Percentiles rank a stretch among this genome's conserved stretches.
phyloP scores from a whole-genome alignment of 768 basidiomycete species.

The Lactarius deliciosus region DNA sequence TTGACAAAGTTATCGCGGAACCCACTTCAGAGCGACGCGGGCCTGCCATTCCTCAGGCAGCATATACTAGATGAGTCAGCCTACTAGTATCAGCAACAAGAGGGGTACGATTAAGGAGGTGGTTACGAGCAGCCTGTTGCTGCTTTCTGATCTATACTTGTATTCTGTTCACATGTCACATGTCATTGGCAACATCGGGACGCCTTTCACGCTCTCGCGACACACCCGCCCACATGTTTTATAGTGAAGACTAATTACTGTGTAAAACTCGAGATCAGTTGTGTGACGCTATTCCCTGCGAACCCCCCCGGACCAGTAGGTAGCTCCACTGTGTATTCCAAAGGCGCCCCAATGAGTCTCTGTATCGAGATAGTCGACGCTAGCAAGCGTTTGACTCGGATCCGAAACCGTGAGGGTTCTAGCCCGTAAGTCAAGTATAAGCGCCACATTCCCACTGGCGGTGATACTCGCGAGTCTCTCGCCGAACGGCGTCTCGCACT shows the following conservation, averaged over 20 bases:
- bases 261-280: slow-evolving; percentile 3
- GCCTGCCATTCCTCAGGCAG: slow-evolving; percentile 49
- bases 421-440: slow-evolving; percentile 45
- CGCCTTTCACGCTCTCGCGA: neutral
- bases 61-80: slow-evolving; percentile 50
- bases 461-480: slow-evolving; percentile 39
- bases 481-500: slow-evolving; percentile 25
- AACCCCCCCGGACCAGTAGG: slow-evolving; percentile 43
- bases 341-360: slow-evolving; percentile 26
- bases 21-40: slow-evolving; percentile 90
- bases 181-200: neutral
- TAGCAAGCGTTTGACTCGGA: slow-evolving; percentile 54
- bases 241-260: neutral
- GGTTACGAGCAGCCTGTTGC: slow-evolving; percentile 31
- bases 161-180: neutral
- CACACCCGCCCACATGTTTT: slow-evolving; percentile 1
- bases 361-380: slow-evolving; percentile 42
- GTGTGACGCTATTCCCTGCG: slow-evolving; percentile 50
- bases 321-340: slow-evolving; percentile 41
- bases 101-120: slow-evolving; percentile 39
- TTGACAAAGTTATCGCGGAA: too few relatives aligned
- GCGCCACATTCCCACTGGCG: slow-evolving; percentile 42
- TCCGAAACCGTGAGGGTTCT: slow-evolving; percentile 58
- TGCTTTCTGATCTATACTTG: slow-evolving; percentile 51
- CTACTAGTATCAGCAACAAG: slow-evolving; percentile 38